These are phyloP conservation scores for Ilex paraguariensis DNA, from an alignment of 305 asterid genomes.

Conservation along the genomic window DNA sequence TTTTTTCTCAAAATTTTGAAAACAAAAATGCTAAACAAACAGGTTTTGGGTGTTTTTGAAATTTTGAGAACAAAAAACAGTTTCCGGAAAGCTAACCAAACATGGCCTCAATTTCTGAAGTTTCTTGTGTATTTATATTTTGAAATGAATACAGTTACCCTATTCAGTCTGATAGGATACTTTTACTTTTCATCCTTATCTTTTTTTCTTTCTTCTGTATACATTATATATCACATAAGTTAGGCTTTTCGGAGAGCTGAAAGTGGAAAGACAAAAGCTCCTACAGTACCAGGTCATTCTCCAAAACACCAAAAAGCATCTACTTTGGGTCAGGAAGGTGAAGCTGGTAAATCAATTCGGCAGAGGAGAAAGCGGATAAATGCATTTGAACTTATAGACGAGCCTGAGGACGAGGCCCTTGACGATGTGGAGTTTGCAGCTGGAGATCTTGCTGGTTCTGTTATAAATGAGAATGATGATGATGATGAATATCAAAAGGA, in stretches of 20 bases:
- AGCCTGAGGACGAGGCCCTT: constrained; percentile 37
- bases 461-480: constrained; percentile 32
- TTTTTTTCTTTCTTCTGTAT: not conserved
- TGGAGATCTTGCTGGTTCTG: constrained; percentile 27
- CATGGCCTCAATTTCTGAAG: constrained; percentile 3
- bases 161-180: not conserved
- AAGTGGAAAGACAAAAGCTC: constrained; percentile 18
- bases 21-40: too few relatives aligned
- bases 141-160: not conserved
- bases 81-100: too few relatives aligned
- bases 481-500: constrained; percentile 38
- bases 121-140: constrained; percentile 9
- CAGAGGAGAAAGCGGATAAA: constrained; percentile 30
- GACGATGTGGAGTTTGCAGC: constrained; percentile 26
- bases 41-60: too few relatives aligned
- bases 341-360: constrained; percentile 39
- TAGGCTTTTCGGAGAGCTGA: constrained; percentile 57
- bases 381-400: constrained; percentile 31
- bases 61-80: too few relatives aligned
- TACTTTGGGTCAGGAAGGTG: constrained; percentile 32
- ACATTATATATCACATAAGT: not conserved
- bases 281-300: constrained; percentile 28
- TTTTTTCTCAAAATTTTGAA: too few relatives aligned
- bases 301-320: constrained; percentile 35
- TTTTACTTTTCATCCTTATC: constrained; percentile 7